Evolutionary conservation across 1,284 basidiomycete genomes (phyloP), one percentile per base, ranked within the genome.

Genomic region (Cutaneotrichosporon sp.): DNA sequence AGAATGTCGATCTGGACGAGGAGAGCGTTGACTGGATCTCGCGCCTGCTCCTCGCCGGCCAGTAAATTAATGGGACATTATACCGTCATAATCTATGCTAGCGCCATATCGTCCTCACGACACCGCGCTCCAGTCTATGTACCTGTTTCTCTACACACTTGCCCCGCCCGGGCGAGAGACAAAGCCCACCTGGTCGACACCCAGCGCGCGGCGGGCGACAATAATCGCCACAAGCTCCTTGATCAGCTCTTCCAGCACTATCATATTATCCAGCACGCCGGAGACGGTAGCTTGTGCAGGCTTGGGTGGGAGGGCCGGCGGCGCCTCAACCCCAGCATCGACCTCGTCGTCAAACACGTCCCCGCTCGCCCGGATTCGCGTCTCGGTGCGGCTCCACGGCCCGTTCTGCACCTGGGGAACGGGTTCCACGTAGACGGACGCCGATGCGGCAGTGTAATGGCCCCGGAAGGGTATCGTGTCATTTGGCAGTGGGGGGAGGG

Each of bases 161-260:
- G n/a, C n/a, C n/a, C n/a, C n/a, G n/a, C n/a, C n/a, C n/a, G n/a
- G n/a, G n/a, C n/a, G n/a, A n/a, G n/a, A n/a, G n/a, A 67, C 33
- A 45, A 60, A 71, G 14, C 60, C 65, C 16, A 69, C 66, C 52
- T 66, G 80, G 76, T 97, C 92, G 60, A 97, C 86, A 0, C 92
- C 92, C 55, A 93, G 76, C 69, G 85, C 86, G 62, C 89, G 79
- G 57, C 93, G 79, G 20, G 88, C 89, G 73, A 88, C 86, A 51
- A 96, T 82, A 54, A 94, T 85, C 19, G 89, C 89, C 26, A 86
- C 84, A 45, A 96, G 76, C 73, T 98, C 94, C 77, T 97, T 96
- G 64, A 97, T 86, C 54, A 87, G 86, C 75, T 98, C 94, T 74
- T 98, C 93, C 56, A 98, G 73, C 46, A 98, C 84, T 19, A 98